These are phyloP conservation scores for Thielaviopsis musarum DNA, from an alignment of 2,329 filamentous ascomycete species.

Conservation along the genomic window DNA sequence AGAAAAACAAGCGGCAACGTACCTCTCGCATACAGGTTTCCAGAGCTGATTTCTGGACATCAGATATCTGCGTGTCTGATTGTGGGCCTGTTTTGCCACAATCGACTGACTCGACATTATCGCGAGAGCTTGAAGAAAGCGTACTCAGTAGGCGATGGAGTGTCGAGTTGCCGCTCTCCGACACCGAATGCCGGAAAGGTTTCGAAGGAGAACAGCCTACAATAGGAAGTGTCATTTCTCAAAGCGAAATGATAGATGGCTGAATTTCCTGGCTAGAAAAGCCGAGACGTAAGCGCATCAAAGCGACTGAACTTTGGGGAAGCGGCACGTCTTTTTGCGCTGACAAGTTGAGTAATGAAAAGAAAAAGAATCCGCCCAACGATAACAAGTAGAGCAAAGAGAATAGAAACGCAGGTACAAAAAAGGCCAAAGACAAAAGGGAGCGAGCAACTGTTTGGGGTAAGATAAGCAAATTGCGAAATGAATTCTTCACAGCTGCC, in stretches of 20 bases:
- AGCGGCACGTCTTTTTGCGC: not conserved
- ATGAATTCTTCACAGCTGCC: too few relatives aligned
- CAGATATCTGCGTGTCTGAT: not conserved
- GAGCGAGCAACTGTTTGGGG: too few relatives aligned
- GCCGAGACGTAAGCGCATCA: not conserved
- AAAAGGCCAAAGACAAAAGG: too few relatives aligned
- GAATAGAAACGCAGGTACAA: too few relatives aligned
- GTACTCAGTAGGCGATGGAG: not conserved
- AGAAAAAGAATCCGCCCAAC: too few relatives aligned
- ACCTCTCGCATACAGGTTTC: slow-evolving; percentile 7
- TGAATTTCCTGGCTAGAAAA: not conserved
- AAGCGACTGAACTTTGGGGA: not conserved
- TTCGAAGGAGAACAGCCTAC: not conserved
- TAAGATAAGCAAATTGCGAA: too few relatives aligned
- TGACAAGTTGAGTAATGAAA: not conserved
- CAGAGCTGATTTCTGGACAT: not conserved
- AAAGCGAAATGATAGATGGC: not conserved
- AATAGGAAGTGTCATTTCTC: not conserved
- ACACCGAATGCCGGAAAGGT: not conserved
- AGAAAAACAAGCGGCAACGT: not conserved
- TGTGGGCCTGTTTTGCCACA: not conserved
- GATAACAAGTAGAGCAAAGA: too few relatives aligned
- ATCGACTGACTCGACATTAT: not conserved
- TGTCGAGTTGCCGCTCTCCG: not conserved
- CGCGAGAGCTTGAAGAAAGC: not conserved